Base-by-base conservation (phyloP, 2,329 filamentous ascomycete species). In the Alternaria ethzedia region DNA sequence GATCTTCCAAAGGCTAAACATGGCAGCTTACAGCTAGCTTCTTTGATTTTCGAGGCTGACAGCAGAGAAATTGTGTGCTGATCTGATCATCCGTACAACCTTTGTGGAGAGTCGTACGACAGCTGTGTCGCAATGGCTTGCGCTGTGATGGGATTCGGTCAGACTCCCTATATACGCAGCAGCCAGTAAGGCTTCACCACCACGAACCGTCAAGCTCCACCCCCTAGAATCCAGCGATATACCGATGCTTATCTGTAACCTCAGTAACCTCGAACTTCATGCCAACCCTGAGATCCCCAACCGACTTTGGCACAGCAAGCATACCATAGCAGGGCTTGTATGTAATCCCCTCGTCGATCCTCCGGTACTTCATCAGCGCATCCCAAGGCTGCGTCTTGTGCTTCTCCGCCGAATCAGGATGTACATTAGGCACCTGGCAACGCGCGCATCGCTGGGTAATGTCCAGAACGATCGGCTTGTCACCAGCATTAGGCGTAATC, bases 321-420 rank as follows among this genome's bases (percentile, higher is more conserved):
- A 90, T 90, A 2, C 88, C 88, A 81, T 90, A 90, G 68, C 88
- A 89, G 44, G 88, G 88, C 79, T 90, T 90, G 66, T 82, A 90
- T 77, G 83, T 89, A 25, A 87, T 83, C 0, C 88, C 88, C 69
- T 85, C 80, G 72, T 90, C 88, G 6, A 90, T 82, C 26, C 87
- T 77, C 9, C 88, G 79, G 75, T 88, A 90, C 70, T 85, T 86
- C 82, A 89, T 86, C 57, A 90, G 75, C 64, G 84, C 85, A 70
- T 89, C 83, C 88, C 88, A 90, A 7, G 88, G 88, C 80, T 90
- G 83, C 51, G 82, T 83, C 54, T 83, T 81, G 71, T 90, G 82
- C 76, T 88, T 87, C 62, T 84, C 82, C 9, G 85, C 88, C 6
- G 87, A 88, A n/a, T 86, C 84, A 0, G 88, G 87, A 68, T 90